These are phyloP conservation scores for Penicillium herquei DNA, from an alignment of 495 filamentous ascomycete genomes.

Conservation along the genomic window DNA sequence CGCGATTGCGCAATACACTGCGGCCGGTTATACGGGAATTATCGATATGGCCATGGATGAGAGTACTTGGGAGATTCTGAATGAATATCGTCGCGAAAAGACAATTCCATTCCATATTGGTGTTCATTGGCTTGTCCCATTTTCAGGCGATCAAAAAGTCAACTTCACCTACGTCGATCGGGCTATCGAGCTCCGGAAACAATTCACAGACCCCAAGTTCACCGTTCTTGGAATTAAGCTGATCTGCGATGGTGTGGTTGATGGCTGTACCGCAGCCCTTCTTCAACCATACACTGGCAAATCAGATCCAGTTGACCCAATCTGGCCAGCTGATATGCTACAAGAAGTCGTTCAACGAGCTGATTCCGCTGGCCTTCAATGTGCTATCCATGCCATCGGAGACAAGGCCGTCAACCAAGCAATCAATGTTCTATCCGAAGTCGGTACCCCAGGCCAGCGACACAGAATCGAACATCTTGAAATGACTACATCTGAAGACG, in stretches of 20 bases:
- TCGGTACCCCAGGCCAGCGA: slow-evolving; percentile 36
- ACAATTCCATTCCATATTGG: slow-evolving; percentile 57
- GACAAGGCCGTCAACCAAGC: slow-evolving; percentile 55
- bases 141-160: slow-evolving; percentile 16
- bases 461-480: slow-evolving; percentile 64
- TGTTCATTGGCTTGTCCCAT: slow-evolving; percentile 60
- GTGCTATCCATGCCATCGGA: slow-evolving; percentile 66
- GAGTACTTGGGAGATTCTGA: slow-evolving; percentile 55
- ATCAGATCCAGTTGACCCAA: slow-evolving; percentile 42
- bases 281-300: slow-evolving; percentile 56
- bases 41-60: slow-evolving; percentile 75
- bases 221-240: slow-evolving; percentile 65
- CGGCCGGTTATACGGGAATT: slow-evolving; percentile 59
- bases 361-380: slow-evolving; percentile 54
- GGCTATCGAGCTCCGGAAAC: slow-evolving; percentile 51
- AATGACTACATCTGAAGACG: slow-evolving; percentile 52
- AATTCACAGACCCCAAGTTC: slow-evolving; percentile 54
- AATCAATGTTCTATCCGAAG: slow-evolving; percentile 51
- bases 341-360: slow-evolving; percentile 54
- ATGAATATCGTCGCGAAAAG: slow-evolving; percentile 39
- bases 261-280: slow-evolving; percentile 64
- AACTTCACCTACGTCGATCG: slow-evolving; percentile 48
- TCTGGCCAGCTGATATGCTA: slow-evolving; percentile 54
- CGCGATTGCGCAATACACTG: slow-evolving; percentile 52
- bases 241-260: slow-evolving; percentile 66